A percentile compares a stretch with the other conserved stretches of the same genome.
Evolutionary conservation across 78 protist genomes (phyloP).

Genomic region (Mastigamoeba balamuthi): DNA sequence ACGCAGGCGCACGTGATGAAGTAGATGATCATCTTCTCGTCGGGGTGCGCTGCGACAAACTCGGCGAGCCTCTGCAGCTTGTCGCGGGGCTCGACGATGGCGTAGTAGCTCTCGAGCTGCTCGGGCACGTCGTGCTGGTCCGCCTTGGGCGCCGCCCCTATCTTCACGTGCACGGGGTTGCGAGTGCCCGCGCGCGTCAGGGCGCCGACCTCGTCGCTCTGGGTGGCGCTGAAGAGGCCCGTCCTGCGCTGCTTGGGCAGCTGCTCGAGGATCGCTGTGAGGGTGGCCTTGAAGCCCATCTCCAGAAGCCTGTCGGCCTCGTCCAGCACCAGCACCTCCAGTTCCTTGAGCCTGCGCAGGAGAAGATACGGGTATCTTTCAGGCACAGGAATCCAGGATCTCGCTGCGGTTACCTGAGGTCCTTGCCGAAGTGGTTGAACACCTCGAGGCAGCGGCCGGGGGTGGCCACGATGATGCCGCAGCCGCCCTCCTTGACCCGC

Average conservation of each 20-base stretch:
- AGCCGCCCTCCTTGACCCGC: too few species aligned
- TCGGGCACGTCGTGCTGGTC: constrained; percentile 15
- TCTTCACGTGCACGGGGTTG: constrained; percentile 56
- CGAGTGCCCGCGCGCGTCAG: constrained; percentile 60
- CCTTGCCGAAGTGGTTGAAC: too few species aligned
- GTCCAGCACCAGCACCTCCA: constrained; percentile 80
- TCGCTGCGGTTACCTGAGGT: too few species aligned
- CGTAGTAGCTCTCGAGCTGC: constrained; percentile 36
- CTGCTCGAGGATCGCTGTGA: constrained; percentile 27
- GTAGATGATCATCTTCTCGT: constrained; percentile 66
- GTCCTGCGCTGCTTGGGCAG: constrained; percentile 78
- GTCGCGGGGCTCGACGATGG: background rate
- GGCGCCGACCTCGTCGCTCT: constrained; percentile 33
- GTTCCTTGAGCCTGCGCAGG: constrained; percentile 14
- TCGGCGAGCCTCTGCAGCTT: constrained; percentile 26
- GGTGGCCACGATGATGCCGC: background rate
- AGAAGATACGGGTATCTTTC: too few species aligned
- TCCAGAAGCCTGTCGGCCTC: constrained; percentile 77
- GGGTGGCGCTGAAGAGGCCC: constrained; percentile 80
- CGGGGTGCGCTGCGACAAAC: constrained; percentile 7
- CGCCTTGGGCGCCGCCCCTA: too few species aligned
- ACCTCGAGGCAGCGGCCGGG: background rate
- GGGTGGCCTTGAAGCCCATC: constrained; percentile 49
- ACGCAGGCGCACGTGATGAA: constrained; percentile 79
- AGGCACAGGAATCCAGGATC: too few species aligned